Evolutionary conservation across 1,284 basidiomycete genomes (phyloP), one percentile per base, ranked within the genome.

Genomic region (Earliella scabrosa): DNA sequence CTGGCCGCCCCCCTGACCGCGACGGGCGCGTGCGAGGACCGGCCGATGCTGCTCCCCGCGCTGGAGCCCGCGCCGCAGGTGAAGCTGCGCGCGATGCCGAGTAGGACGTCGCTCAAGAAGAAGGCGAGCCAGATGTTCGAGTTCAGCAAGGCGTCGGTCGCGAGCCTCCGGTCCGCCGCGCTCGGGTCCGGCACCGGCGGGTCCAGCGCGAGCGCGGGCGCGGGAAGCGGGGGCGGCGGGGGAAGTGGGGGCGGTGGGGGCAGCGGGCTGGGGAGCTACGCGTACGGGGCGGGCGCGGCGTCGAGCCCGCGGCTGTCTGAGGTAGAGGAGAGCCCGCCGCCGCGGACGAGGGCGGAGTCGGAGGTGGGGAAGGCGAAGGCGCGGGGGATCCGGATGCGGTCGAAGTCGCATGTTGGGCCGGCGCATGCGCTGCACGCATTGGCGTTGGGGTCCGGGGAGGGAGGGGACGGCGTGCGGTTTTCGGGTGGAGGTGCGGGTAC

Each of bases 121-220:
- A 62, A 62, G 47, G 60, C 60, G 35, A 62, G 60, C 40, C 60
- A 62, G 52, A 54, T 62, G 18, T 62, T 62, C 40, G 58, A 54
- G 47, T 48, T 62, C 24, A 51, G 57, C 38, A 56, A 46, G 43
- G 57, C 57, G 26, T 59, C 56, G 3, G 52, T 59, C 23, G 60
- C 60, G 20, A 59, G 47, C 45, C 45, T 62, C 10, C 59, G 59
- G 26, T 51, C 60, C 1, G 56, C 60, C 21, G 54, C 60, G 41
- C 48, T 62, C 11, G 29, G 29, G 13, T n/a, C n/a, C n/a, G n/a
- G n/a, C n/a, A n/a, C n/a, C n/a, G n/a, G n/a, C n/a, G n/a, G n/a
- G n/a, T n/a, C n/a, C n/a, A n/a, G n/a, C n/a, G n/a, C n/a, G n/a
- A n/a, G n/a, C n/a, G n/a, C n/a, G n/a, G n/a, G n/a, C n/a, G n/a